Evolutionary conservation across 2,329 filamentous ascomycete species (phyloP).

Genomic region (Huntiella savannae): DNA sequence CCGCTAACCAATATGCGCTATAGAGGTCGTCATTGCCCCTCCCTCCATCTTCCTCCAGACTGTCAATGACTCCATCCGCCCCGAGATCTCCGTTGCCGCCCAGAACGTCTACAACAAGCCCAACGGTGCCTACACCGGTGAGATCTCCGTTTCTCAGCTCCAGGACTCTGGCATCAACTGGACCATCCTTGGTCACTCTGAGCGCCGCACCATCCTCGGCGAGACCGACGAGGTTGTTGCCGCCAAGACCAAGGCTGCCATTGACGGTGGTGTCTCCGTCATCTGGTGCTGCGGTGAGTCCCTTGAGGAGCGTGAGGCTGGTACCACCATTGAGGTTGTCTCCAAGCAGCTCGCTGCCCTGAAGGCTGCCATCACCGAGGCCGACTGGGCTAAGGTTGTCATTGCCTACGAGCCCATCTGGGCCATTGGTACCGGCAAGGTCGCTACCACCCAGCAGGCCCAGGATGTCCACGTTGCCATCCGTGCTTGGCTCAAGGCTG

Average conservation of each 20-base stretch:
- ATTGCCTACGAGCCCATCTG: conserved; percentile 98
- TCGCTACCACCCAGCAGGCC: conserved; percentile 72
- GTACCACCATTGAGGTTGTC: conserved; percentile 71
- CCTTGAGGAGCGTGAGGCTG: conserved; percentile 73
- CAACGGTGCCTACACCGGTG: conserved; percentile 90
- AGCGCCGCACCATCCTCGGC: conserved; percentile 75
- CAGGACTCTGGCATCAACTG: conserved; percentile 76
- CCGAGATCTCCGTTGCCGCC: conserved; percentile 66
- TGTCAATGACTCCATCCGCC: conserved; percentile 57
- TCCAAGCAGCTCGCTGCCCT: conserved; percentile 72
- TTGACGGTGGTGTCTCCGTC: conserved; percentile 71
- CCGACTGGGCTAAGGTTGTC: conserved; percentile 83
- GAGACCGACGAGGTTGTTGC: conserved; percentile 77
- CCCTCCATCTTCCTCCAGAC: conserved; percentile 80
- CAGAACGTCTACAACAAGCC: conserved; percentile 98
- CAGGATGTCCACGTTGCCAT: conserved; percentile 90
- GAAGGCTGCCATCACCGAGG: conserved; percentile 42
- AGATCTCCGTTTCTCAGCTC: conserved; percentile 84
- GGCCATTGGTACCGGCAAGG: conserved; percentile 87
- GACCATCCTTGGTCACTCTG: conserved; percentile 85
- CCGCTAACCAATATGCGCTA: background rate
- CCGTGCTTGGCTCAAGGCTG: conserved; percentile 66
- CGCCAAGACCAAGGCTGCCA: conserved; percentile 82
- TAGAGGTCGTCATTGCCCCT: conserved; percentile 89
- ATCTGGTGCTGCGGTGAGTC: conserved; percentile 97